Conservation (phyloP, 208 protist species). For the Phytomonas sp. region DNA sequence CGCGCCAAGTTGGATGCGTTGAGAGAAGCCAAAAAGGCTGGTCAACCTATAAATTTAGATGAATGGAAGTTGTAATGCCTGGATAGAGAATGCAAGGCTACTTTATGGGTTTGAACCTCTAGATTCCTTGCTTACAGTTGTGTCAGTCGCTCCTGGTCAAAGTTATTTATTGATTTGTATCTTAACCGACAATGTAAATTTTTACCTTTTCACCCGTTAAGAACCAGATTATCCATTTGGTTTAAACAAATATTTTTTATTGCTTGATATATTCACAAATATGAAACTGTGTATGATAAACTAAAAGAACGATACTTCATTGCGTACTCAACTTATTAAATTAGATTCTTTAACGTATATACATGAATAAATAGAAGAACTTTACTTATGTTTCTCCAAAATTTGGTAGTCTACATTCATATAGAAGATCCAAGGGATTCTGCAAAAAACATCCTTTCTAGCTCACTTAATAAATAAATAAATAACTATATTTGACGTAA, state of each 20-base stretch:
- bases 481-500: conserved; percentile 6
- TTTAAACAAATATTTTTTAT: conserved; percentile 1
- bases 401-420: conserved; percentile 9
- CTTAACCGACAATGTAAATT: neutral
- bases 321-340: neutral
- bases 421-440: neutral
- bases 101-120: neutral
- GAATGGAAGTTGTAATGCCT: conserved; percentile 63
- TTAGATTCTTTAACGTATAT: neutral
- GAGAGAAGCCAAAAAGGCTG: conserved; percentile 61
- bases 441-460: conserved; percentile 3
- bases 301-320: neutral
- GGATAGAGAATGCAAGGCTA: neutral
- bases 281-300: neutral
- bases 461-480: conserved; percentile 6
- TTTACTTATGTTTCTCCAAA: neutral
- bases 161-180: conserved; percentile 3
- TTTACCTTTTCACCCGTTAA: neutral
- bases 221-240: conserved; percentile 1
- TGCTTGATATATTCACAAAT: conserved; percentile 6
- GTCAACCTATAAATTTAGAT: conserved; percentile 72
- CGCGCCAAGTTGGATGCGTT: conserved; percentile 81
- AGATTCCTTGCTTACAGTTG: neutral
- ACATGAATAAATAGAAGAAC: neutral
- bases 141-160: neutral